phyloP scores from a whole-genome alignment of 2,329 filamentous ascomycete genomes.

The Sporothrix dimorphospora region DNA sequence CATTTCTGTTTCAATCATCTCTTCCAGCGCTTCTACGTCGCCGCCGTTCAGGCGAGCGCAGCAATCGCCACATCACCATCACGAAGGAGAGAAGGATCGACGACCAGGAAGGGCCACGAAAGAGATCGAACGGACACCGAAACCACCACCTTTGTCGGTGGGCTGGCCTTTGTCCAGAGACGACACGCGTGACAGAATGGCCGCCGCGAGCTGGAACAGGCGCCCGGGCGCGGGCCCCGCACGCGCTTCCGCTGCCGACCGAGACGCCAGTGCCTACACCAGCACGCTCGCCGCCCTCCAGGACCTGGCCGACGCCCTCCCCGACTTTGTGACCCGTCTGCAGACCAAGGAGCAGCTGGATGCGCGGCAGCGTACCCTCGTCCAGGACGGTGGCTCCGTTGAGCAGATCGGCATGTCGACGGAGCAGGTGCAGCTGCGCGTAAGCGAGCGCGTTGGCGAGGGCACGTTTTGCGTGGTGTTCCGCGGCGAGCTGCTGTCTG shows the following conservation, averaged over 20 bases:
- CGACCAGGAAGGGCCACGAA: background rate
- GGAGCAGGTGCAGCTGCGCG: constrained; percentile 29
- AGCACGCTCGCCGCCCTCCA: constrained; percentile 30
- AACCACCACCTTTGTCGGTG: background rate
- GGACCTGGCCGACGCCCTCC: constrained; percentile 25
- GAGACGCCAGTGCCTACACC: background rate
- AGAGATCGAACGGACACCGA: background rate
- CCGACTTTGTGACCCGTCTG: constrained; percentile 47
- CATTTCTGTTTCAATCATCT: background rate
- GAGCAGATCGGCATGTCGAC: constrained; percentile 21
- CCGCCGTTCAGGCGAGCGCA: background rate
- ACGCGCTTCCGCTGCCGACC: background rate
- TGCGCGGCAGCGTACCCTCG: constrained; percentile 58
- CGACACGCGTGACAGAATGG: constrained; percentile 19
- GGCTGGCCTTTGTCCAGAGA: background rate
- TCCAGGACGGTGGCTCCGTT: constrained; percentile 20
- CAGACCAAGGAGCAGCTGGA: constrained; percentile 88
- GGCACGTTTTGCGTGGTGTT: constrained; percentile 35
- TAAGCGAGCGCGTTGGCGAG: constrained; percentile 31
- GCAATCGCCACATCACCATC: background rate
- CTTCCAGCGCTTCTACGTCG: background rate
- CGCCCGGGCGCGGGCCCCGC: constrained; percentile 30
- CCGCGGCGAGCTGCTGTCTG: constrained; percentile 25
- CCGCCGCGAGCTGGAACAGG: constrained; percentile 29
- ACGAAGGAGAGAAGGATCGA: background rate